phyloP scores from a whole-genome alignment of 179 eudicot genomes.

The Actinidia polygama region DNA sequence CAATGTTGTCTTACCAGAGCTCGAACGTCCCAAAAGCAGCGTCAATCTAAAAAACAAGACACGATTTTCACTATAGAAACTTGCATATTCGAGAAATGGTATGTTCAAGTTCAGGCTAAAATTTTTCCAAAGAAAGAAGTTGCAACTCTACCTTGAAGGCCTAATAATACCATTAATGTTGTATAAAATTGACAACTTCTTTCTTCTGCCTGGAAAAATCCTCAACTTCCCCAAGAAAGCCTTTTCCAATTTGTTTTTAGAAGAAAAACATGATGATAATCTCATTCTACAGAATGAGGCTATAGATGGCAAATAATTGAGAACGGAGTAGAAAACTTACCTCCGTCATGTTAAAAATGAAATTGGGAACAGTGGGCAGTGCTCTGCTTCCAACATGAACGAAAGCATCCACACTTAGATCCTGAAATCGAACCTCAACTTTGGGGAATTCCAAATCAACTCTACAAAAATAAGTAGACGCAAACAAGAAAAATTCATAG shows the following conservation, averaged over 20 bases:
- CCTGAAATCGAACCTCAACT: constrained; percentile 81
- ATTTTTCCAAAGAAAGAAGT: neutral
- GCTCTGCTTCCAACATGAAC: constrained; percentile 92
- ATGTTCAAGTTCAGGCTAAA: neutral
- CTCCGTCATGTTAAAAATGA: constrained; percentile 76
- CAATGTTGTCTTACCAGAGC: constrained; percentile 94
- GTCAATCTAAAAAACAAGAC: constrained; percentile 60
- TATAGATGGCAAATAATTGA: neutral
- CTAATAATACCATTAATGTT: constrained; percentile 74
- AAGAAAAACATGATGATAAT: neutral
- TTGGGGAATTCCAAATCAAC: constrained; percentile 82
- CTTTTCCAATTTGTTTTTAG: constrained; percentile 29
- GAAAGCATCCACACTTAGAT: constrained; percentile 73
- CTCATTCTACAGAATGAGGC: neutral
- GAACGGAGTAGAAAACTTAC: constrained; percentile 30
- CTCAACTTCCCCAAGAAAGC: constrained; percentile 62
- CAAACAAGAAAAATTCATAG: neutral
- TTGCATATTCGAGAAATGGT: neutral
- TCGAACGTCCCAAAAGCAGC: constrained; percentile 92
- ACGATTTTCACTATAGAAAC: neutral
- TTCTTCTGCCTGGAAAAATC: constrained; percentile 58
- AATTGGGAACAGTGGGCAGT: constrained; percentile 89
- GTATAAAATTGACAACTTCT: constrained; percentile 60
- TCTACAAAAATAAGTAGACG: constrained; percentile 33
- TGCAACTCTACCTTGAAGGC: constrained; percentile 71